Evolutionary conservation across 768 basidiomycete species (phyloP).

Genomic region (Pleurotus tuber-regium): DNA sequence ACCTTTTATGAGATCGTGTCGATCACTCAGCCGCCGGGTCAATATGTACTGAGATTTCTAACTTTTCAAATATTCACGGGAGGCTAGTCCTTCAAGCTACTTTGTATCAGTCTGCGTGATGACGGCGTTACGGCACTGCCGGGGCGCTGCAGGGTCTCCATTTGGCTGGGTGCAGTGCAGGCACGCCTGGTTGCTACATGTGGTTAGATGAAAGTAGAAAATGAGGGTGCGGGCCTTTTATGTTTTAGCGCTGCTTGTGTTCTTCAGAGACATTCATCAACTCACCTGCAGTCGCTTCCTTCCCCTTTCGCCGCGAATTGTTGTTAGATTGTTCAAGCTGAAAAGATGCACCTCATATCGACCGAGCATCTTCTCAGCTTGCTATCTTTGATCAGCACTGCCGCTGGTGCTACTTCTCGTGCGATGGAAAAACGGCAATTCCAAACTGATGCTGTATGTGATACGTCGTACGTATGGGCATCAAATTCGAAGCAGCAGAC

Average conservation of each 20-base stretch:
- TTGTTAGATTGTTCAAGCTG: neutral
- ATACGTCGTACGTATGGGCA: conserved; percentile 8
- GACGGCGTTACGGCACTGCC: no score
- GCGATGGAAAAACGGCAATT: conserved; percentile 9
- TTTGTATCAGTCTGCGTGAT: no score
- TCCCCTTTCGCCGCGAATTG: neutral
- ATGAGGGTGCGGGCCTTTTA: conserved; percentile 6
- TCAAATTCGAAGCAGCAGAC: conserved; percentile 10
- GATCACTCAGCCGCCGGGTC: no score
- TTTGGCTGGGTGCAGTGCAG: neutral
- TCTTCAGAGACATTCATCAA: conserved; percentile 3
- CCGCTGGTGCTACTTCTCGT: neutral
- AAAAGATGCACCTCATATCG: conserved; percentile 3
- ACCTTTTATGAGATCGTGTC: no score
- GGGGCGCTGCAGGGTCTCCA: neutral
- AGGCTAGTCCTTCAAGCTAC: no score
- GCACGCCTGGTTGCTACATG: conserved; percentile 6
- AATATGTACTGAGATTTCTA: no score
- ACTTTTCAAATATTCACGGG: no score
- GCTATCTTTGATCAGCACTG: conserved; percentile 3
- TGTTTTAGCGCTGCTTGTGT: conserved; percentile 6
- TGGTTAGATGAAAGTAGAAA: conserved; percentile 10
- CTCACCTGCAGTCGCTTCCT: neutral
- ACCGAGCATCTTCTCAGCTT: conserved; percentile 8
- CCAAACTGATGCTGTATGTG: conserved; percentile 12